Conservation (phyloP, 306 rosid species). For the Citrullus mucosospermus region DNA sequence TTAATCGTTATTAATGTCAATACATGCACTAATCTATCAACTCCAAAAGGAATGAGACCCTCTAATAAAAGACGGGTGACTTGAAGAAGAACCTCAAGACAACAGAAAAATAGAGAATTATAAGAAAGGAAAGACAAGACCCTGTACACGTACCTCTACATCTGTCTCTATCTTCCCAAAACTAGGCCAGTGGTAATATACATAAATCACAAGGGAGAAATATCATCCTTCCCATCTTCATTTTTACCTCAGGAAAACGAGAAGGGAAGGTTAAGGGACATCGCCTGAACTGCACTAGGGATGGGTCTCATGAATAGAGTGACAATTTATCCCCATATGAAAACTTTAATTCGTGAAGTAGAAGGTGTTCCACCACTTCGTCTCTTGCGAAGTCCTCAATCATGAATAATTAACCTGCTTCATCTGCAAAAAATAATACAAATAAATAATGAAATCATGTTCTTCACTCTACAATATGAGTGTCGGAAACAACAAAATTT, state of each 20-base stretch:
- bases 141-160: constrained; percentile 81
- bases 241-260: neutral
- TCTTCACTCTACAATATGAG: neutral
- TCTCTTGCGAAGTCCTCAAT: constrained; percentile 40
- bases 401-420: constrained; percentile 31
- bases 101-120: constrained; percentile 19
- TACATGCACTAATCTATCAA: constrained; percentile 67
- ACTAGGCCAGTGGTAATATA: constrained; percentile 71
- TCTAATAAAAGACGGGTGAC: constrained; percentile 23
- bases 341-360: neutral
- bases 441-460: neutral
- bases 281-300: constrained; percentile 6
- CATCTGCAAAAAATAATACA: constrained; percentile 37
- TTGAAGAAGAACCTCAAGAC: constrained; percentile 25
- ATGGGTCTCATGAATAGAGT: neutral
- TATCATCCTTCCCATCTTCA: constrained; percentile 33
- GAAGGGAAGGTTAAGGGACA: constrained; percentile 1
- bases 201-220: constrained; percentile 42
- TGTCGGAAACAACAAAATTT: neutral
- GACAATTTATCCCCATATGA: constrained; percentile 2
- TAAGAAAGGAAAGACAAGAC: constrained; percentile 48
- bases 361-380: constrained; percentile 23
- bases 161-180: constrained; percentile 60
- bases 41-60: constrained; percentile 36
- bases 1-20: constrained; percentile 25